Base-by-base conservation (phyloP, 148 eudicot genomes). In the Mesembryanthemum crystallinum region DNA sequence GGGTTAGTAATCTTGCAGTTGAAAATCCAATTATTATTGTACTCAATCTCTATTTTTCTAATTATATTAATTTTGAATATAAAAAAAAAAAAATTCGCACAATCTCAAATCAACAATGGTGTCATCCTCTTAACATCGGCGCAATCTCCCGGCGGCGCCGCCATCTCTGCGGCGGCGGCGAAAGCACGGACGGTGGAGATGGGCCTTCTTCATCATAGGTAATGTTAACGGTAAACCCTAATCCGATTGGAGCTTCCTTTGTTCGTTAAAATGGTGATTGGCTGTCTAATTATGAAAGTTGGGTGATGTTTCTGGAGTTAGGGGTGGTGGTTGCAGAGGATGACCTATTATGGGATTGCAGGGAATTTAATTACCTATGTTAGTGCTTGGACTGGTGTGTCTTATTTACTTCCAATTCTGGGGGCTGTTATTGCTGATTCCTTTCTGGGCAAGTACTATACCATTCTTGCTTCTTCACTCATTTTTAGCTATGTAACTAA, bases 191-290 rank as follows among this genome's bases (percentile, higher is more conserved):
- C 77, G 86, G 7, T 89, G 96, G 96, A 71, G 69, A 60, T 84
- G 91, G 9, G 88, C 96, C 29, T 57, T 58, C 43, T 89, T 89
- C 82, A 86, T 89, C 82, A 86, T 91, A 39, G 89, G 96, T 89
- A 71, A 54, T 49, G 0, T 12, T n/a, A n/a, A n/a, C 15, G n/a
- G n/a, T 14, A 45, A 1, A 3, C 51, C 51, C 15, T 8, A 45
- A n/a, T n/a, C 6, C 15, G 15, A 52, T 1, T 17, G 3, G 20
- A 52, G 21, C n/a, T 18, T 6, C 6, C 39, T 35, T 35, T 35
- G 6, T 35, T 35, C 6, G 39, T 35, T 35, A 35, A 6, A 35
- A 35, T 35, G 39, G 39, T 35, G 39, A 35, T 35, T 35, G 39
- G 39, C 39, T 35, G 39, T 35, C 43, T 64, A 32, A 64, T 27